Evolutionary conservation across 768 basidiomycete species (phyloP), one percentile per base, ranked within the genome.

Genomic region (Mycena latifolia): DNA sequence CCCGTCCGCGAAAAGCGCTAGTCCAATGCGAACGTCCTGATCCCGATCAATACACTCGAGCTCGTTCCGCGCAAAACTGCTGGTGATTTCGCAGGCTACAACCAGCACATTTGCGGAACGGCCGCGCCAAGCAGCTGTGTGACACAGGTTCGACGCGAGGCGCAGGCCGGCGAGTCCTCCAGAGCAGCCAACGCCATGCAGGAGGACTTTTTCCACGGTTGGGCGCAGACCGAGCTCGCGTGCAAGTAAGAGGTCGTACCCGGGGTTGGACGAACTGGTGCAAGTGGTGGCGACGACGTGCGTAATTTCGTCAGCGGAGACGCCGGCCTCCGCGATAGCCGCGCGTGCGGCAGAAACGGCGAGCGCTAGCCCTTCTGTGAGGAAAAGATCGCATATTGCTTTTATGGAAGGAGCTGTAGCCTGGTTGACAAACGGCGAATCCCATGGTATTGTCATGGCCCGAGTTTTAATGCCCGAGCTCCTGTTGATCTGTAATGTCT

Each of bases 251-350:
- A 14, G 2, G 52, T 67, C 66, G 45, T 52, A 67, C 2, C 66
- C 66, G 3, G 61, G 66, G 25, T 62, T 57, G 41, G 66, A 67
- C 0, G 56, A 63, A 35, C 56, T 63, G 15, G 66, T 67, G 51
- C 66, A 67, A 7, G 66, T 67, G 5, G 55, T 67, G 15, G 55
- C 56, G 1, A 67, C 61, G 37, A 67, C 55, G 39, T 67, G 61
- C 0, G 60, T 67, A 12, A 67, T 59, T 39, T 47, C 51, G 0
- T 63, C 61, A 24, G 7, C 25, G 9, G 61, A 12, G n/a, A 67
- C 9, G 5, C 56, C 33, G 12, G 66, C 66, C 28, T 67, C 61
- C 0, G 41, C 24, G 12, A 67, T 25, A 2, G 66, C 66, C 22
- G 11, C 9, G 8, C 61, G 48, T 9, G 66, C 43, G 17, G 66